Evolutionary conservation across 192 early-diverging fungal species (phyloP).

Genomic region (Irineochytrium annulatum): DNA sequence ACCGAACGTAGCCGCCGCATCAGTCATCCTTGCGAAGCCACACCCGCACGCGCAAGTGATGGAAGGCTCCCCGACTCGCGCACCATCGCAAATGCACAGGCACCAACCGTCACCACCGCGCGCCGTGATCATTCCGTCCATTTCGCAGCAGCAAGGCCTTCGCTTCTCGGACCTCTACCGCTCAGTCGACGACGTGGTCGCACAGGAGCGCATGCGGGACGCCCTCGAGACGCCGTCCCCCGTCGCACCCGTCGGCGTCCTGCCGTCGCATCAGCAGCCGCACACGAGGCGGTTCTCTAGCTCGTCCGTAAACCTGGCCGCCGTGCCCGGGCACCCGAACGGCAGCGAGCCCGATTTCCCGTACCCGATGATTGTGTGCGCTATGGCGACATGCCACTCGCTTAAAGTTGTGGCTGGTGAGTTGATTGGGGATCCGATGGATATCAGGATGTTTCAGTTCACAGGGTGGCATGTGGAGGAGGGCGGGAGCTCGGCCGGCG

Average conservation of each 20-base stretch:
- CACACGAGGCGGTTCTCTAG: constrained; percentile 32
- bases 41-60: background rate
- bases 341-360: constrained; percentile 36
- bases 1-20: constrained; percentile 13
- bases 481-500: constrained; percentile 48
- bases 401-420: constrained; percentile 88
- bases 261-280: background rate
- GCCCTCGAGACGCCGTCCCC: constrained; percentile 24
- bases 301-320: constrained; percentile 20
- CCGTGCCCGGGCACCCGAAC: constrained; percentile 30
- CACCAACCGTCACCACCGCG: background rate
- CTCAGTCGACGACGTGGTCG: constrained; percentile 16
- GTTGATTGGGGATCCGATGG: constrained; percentile 91
- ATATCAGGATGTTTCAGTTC: constrained; percentile 97
- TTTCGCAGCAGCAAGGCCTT: background rate
- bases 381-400: constrained; percentile 60
- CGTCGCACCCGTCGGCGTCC: background rate
- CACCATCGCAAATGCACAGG: too few species aligned
- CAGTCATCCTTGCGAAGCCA: background rate
- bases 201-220: constrained; percentile 29
- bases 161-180: constrained; percentile 33
- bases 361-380: constrained; percentile 52
- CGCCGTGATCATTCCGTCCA: background rate
- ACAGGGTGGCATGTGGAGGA: constrained; percentile 93
- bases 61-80: background rate